Evolutionary conservation across 495 filamentous ascomycete genomes (phyloP).

Genomic region (Penicillium herquei): DNA sequence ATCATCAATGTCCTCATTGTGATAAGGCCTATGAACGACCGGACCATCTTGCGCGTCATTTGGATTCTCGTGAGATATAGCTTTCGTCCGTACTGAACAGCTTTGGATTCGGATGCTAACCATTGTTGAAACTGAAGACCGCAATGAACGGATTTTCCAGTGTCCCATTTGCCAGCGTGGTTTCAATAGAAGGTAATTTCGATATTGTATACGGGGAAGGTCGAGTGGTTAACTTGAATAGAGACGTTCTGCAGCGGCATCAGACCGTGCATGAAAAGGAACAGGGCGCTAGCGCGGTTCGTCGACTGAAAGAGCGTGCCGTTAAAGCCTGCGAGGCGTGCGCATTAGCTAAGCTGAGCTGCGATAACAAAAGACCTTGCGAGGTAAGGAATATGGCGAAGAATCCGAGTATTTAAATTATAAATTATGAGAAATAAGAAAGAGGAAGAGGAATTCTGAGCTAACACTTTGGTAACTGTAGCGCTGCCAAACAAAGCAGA

Average conservation of each 20-base stretch:
- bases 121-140: slow-evolving; percentile 5
- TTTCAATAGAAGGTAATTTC: slow-evolving; percentile 22
- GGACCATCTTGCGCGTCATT: slow-evolving; percentile 31
- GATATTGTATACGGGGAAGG: too few relatives aligned
- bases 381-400: slow-evolving; percentile 7
- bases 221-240: not conserved
- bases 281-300: slow-evolving; percentile 8
- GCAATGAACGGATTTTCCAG: slow-evolving; percentile 22
- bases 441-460: too few relatives aligned
- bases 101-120: not conserved
- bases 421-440: too few relatives aligned
- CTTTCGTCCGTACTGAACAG: not conserved
- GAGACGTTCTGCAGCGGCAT: slow-evolving; percentile 27
- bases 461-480: not conserved
- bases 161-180: slow-evolving; percentile 21
- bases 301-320: slow-evolving; percentile 15
- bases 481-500: slow-evolving; percentile 16
- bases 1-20: slow-evolving; percentile 26
- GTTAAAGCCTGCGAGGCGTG: slow-evolving; percentile 25
- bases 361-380: slow-evolving; percentile 25
- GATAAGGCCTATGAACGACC: slow-evolving; percentile 23
- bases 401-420: too few relatives aligned
- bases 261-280: slow-evolving; percentile 22
- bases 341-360: slow-evolving; percentile 24
- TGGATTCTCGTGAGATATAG: slow-evolving; percentile 24